A percentile compares a stretch with the other conserved stretches of the same genome.
phyloP scores from a whole-genome alignment of 495 filamentous ascomycete species.

The Sporormia fimetaria region DNA sequence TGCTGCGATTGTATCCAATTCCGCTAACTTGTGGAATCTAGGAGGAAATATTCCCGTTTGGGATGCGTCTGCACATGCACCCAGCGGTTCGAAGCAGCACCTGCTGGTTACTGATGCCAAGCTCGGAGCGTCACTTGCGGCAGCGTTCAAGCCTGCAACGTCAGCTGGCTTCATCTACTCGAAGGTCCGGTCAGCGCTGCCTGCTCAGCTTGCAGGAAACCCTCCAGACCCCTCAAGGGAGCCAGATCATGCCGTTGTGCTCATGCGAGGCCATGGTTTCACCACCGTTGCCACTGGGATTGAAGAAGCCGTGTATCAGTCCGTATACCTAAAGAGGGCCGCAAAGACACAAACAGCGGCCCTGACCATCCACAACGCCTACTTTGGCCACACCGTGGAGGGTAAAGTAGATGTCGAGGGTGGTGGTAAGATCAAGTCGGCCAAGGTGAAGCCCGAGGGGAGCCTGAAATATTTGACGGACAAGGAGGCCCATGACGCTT shows the following conservation, averaged over 20 bases:
- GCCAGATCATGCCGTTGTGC: slow-evolving; percentile 26
- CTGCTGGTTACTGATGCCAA: slow-evolving; percentile 35
- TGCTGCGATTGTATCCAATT: background rate
- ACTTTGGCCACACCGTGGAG: slow-evolving; percentile 24
- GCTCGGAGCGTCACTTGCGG: slow-evolving; percentile 38
- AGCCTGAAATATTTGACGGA: slow-evolving; percentile 31
- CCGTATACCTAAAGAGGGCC: slow-evolving; percentile 31
- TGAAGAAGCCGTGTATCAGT: slow-evolving; percentile 30
- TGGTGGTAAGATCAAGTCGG: slow-evolving; percentile 31
- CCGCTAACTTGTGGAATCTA: background rate
- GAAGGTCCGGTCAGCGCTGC: slow-evolving; percentile 20
- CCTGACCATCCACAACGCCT: slow-evolving; percentile 25
- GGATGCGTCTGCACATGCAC: slow-evolving; percentile 28
- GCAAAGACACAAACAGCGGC: slow-evolving; percentile 30
- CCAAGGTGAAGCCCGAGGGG: slow-evolving; percentile 29
- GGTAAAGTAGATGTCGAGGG: slow-evolving; percentile 24
- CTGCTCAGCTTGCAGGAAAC: slow-evolving; percentile 14
- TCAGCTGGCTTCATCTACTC: slow-evolving; percentile 25
- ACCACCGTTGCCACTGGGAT: slow-evolving; percentile 26
- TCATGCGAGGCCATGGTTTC: slow-evolving; percentile 34
- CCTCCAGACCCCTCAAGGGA: slow-evolving; percentile 11
- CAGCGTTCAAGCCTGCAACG: slow-evolving; percentile 28
- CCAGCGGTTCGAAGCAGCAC: slow-evolving; percentile 27
- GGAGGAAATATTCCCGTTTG: slow-evolving; percentile 27
- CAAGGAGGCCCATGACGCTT: slow-evolving; percentile 29